Conservation (phyloP, 1,284 basidiomycete species). For the Golubevia pallescens region DNA sequence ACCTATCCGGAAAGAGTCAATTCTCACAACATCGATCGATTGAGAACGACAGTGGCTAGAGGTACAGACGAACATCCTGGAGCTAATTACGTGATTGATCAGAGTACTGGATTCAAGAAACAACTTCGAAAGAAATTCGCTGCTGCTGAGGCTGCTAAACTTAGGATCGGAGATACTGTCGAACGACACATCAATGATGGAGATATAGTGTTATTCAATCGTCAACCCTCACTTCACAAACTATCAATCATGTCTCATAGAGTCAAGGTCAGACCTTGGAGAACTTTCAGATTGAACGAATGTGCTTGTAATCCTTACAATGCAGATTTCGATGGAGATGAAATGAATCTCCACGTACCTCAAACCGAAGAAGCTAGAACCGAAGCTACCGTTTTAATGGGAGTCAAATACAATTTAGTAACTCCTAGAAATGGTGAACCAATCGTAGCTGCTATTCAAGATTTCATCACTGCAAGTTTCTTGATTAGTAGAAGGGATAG, state of each 20-base stretch:
- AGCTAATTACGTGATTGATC: slow-evolving; percentile 82
- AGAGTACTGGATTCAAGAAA: slow-evolving; percentile 75
- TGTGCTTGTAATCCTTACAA: slow-evolving; percentile 99
- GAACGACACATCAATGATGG: slow-evolving; percentile 95
- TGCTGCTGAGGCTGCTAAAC: slow-evolving; percentile 70
- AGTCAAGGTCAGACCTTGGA: slow-evolving; percentile 94
- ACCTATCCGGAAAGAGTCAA: slow-evolving; percentile 98
- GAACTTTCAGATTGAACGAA: slow-evolving; percentile 96
- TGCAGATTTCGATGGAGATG: slow-evolving; percentile 99
- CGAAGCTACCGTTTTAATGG: slow-evolving; percentile 97
- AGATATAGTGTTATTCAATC: slow-evolving; percentile 97
- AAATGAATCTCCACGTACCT: slow-evolving; percentile 98
- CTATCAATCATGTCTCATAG: slow-evolving; percentile 91
- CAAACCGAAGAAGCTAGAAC: slow-evolving; percentile 99
- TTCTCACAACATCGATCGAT: slow-evolving; percentile 81
- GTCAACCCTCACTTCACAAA: slow-evolving; percentile 91
- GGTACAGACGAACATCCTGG: slow-evolving; percentile 92
- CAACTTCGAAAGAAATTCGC: slow-evolving; percentile 71
- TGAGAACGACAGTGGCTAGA: slow-evolving; percentile 83
- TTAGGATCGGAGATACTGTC: slow-evolving; percentile 84
- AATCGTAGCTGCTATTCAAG: slow-evolving; percentile 97
- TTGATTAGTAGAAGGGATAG: slow-evolving; percentile 90
- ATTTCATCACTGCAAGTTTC: slow-evolving; percentile 97
- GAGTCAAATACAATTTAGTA: slow-evolving; percentile 94
- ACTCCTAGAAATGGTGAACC: slow-evolving; percentile 96